A percentile compares a stretch with the other conserved stretches of the same genome.
These are phyloP conservation scores for Astrothelium subdiscretum DNA, from an alignment of 495 filamentous ascomycete genomes.

Conservation along the genomic window DNA sequence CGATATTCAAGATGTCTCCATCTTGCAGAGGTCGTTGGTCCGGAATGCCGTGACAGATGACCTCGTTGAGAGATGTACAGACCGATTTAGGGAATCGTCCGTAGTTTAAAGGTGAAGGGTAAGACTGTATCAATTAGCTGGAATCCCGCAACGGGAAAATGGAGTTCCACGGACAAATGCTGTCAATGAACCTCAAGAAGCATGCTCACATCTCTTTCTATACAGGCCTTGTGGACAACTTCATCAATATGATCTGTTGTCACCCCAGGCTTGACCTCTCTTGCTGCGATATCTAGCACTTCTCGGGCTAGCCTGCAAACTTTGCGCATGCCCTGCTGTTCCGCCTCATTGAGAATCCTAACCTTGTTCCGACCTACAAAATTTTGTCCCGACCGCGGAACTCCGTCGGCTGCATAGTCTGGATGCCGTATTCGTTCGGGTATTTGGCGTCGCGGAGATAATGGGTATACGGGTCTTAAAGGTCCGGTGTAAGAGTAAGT, in stretches of 20 bases:
- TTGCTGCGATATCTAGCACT: conserved; percentile 83
- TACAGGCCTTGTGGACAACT: conserved; percentile 87
- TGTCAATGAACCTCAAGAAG: conserved; percentile 5
- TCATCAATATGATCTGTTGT: conserved; percentile 97
- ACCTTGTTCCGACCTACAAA: conserved; percentile 64
- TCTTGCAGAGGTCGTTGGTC: conserved; percentile 30
- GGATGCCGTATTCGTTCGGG: conserved; percentile 75
- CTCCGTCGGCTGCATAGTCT: conserved; percentile 74
- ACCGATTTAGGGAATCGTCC: conserved; percentile 94
- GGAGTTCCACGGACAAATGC: conserved; percentile 4
- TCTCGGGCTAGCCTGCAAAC: conserved; percentile 83
- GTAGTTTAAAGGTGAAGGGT: conserved; percentile 95
- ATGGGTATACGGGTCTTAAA: conserved; percentile 78
- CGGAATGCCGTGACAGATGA: conserved; percentile 51
- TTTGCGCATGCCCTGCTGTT: conserved; percentile 81
- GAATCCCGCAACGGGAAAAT: not conserved
- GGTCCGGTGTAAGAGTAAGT: conserved; percentile 68
- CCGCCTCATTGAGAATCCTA: conserved; percentile 63
- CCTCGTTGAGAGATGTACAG: conserved; percentile 90
- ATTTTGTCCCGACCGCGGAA: conserved; percentile 37
- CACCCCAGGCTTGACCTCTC: conserved; percentile 69
- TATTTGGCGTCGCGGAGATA: conserved; percentile 60
- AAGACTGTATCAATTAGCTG: conserved; percentile 49
- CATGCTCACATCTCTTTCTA: conserved; percentile 72
- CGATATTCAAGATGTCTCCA: conserved; percentile 36